Evolutionary conservation across 2,329 filamentous ascomycete species (phyloP).

Genomic region (Diplodia sapinea): DNA sequence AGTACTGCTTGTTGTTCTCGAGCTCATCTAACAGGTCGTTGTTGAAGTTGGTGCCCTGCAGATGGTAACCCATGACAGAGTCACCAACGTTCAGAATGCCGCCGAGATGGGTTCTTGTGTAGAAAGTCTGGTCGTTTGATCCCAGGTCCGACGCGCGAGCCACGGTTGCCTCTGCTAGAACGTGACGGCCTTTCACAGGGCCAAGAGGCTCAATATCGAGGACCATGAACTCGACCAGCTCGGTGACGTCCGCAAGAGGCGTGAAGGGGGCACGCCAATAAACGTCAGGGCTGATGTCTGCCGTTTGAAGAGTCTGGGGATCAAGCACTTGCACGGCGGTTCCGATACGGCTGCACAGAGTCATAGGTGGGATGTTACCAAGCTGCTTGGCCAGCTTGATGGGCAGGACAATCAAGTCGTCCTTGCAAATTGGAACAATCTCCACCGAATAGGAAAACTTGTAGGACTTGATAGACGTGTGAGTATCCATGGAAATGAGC

Average conservation of each 20-base stretch:
- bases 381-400: conserved; percentile 84
- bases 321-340: conserved; percentile 90
- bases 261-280: conserved; percentile 93
- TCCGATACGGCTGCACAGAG: conserved; percentile 85
- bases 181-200: conserved; percentile 77
- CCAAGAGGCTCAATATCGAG: conserved; percentile 89
- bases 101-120: conserved; percentile 88
- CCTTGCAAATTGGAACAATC: conserved; percentile 93
- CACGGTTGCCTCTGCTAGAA: conserved; percentile 85
- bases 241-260: conserved; percentile 80
- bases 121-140: conserved; percentile 84
- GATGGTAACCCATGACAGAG: conserved; percentile 91
- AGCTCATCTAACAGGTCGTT: conserved; percentile 82
- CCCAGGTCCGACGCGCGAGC: conserved; percentile 87
- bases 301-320: conserved; percentile 86
- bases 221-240: conserved; percentile 89
- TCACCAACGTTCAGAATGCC: conserved; percentile 85
- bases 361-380: conserved; percentile 87
- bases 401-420: conserved; percentile 92
- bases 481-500: conserved; percentile 89
- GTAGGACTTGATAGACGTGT: conserved; percentile 89
- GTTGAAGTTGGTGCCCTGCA: conserved; percentile 92
- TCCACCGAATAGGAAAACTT: conserved; percentile 93
- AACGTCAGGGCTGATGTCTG: conserved; percentile 78
- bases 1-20: conserved; percentile 76